Evolutionary conservation across 208 protist species (phyloP).

Genomic region (Trypanosoma rangeli): DNA sequence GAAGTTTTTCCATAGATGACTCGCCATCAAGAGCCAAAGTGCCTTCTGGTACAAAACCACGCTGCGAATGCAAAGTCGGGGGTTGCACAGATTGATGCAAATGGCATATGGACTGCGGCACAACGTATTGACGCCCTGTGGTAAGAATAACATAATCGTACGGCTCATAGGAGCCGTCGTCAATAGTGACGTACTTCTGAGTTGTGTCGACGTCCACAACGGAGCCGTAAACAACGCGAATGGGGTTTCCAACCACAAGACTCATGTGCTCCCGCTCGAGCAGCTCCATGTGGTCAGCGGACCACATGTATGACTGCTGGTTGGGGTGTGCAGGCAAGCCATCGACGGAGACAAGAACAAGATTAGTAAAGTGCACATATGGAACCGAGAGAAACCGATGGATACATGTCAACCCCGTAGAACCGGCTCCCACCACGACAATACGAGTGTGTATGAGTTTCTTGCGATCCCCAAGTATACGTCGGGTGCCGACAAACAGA

Average conservation of each 20-base stretch:
- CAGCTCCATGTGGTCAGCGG: slow-evolving; percentile 68
- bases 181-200: slow-evolving; percentile 74
- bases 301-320: slow-evolving; percentile 54
- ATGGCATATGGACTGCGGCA: slow-evolving; percentile 53
- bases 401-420: slow-evolving; percentile 77
- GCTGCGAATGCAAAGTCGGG: slow-evolving; percentile 12
- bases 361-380: slow-evolving; percentile 84
- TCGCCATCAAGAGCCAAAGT: slow-evolving; percentile 46
- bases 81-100: slow-evolving; percentile 59
- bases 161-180: slow-evolving; percentile 85
- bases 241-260: slow-evolving; percentile 45
- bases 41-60: slow-evolving; percentile 45
- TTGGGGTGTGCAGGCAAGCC: slow-evolving; percentile 81
- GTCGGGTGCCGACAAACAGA: slow-evolving; percentile 74
- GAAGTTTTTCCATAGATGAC: slow-evolving; percentile 51
- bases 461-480: slow-evolving; percentile 76
- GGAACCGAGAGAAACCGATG: slow-evolving; percentile 75
- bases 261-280: slow-evolving; percentile 80
- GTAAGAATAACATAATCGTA: slow-evolving; percentile 91
- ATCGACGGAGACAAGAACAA: slow-evolving; percentile 86
- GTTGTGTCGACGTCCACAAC: slow-evolving; percentile 86
- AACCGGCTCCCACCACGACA: slow-evolving; percentile 82
- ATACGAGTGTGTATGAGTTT: slow-evolving; percentile 78
- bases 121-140: slow-evolving; percentile 86
- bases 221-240: slow-evolving; percentile 77